These are phyloP conservation scores for Cladosporium austrohemisphaericum DNA, from an alignment of 2,329 filamentous ascomycete genomes.

Conservation along the genomic window DNA sequence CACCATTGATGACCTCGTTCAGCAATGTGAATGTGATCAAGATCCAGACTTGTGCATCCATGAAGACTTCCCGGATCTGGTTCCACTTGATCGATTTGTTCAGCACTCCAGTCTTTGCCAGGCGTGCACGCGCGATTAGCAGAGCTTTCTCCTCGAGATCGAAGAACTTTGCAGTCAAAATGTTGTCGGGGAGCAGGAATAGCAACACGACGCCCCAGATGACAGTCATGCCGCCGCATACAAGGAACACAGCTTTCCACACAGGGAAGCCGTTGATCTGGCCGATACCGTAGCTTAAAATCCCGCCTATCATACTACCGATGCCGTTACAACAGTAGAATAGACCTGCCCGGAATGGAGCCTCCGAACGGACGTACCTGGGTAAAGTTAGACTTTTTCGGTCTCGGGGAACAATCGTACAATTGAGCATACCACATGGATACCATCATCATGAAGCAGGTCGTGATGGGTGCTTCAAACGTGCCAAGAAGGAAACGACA, in stretches of 20 bases:
- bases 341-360: conserved; percentile 25
- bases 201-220: conserved; percentile 60
- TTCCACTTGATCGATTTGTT: conserved; percentile 49
- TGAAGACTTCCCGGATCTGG: conserved; percentile 55
- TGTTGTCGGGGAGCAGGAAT: conserved; percentile 63
- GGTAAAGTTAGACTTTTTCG: conserved; percentile 35
- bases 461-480: conserved; percentile 64
- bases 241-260: conserved; percentile 59
- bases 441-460: conserved; percentile 29
- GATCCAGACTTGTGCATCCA: conserved; percentile 57
- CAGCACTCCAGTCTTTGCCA: conserved; percentile 44
- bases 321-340: conserved; percentile 72
- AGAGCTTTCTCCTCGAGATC: conserved; percentile 52
- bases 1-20: conserved; percentile 54
- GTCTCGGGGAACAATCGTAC: background rate
- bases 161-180: conserved; percentile 68
- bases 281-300: conserved; percentile 55
- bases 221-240: conserved; percentile 60
- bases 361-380: conserved; percentile 66
- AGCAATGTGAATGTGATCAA: conserved; percentile 40
- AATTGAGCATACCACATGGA: background rate
- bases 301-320: conserved; percentile 67
- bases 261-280: conserved; percentile 31
- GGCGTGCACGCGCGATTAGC: conserved; percentile 42
- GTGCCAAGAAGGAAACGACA: conserved; percentile 65